Base-by-base conservation (phyloP, 2,329 filamentous ascomycete genomes). In the Trichoderma sp. region DNA sequence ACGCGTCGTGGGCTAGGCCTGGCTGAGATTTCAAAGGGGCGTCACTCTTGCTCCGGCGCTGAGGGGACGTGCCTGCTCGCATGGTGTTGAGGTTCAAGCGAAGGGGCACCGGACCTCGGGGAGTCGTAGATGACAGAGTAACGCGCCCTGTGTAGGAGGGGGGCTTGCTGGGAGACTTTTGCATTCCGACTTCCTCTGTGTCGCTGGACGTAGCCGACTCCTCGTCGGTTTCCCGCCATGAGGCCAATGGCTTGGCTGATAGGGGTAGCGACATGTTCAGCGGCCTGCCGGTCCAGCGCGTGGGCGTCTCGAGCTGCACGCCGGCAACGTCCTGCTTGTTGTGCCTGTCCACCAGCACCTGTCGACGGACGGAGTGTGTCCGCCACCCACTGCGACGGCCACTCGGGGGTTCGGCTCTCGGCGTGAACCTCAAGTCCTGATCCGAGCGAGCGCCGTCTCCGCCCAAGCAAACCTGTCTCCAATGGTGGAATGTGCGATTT, bases 241-340 rank as follows among this genome's bases (percentile, higher is more conserved):
- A 68, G 17, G 73, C 70, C 69, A 77, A 77, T 15, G 70, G 69
- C 28, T 71, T 71, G 24, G 72, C 62, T 10, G 71, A 67, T 24
- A 74, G 45, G 2, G 71, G 69, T 34, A 74, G 76, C 7, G 75
- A 71, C 66, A 78, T 74, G 5, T 78, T 74, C 34, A 77, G 73
- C 7, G 77, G 73, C 58, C 77, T 73, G 3, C 81, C 78, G 3
- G 79, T 81, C 76, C 80, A 78, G 57, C 79, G 79, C n/a, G 80
- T 82, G 2, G 81, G 81, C 7, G 81, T 83, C 55, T 78, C 77
- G 15, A 78, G 63, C 7, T 70, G 64, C 52, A 67, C 72, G 21
- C 66, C 63, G 1, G 67, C 54, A 41, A 69, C 68, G 44, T 72
- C 71, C 19, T 67, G 68, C 9, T 63, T 65, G 28, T 67, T 67